Percentiles rank a stretch among this genome's conserved stretches.
Conservation (phyloP, 345 rosid genomes). For the Acer campestre region DNA sequence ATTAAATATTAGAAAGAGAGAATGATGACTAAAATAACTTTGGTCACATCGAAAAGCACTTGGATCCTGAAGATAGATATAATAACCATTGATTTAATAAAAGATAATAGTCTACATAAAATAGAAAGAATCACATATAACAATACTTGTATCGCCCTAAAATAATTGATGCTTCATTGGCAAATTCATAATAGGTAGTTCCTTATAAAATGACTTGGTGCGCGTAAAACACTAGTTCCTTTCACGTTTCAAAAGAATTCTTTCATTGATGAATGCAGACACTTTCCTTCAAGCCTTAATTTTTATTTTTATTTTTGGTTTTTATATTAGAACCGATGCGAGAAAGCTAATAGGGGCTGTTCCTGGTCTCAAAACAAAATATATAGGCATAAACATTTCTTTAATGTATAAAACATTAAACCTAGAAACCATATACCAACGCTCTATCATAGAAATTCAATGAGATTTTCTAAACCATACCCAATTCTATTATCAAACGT, state of each 20-base stretch:
- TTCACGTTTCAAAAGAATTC: too few species aligned
- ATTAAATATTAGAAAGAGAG: too few species aligned
- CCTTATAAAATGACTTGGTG: background rate
- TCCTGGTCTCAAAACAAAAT: background rate
- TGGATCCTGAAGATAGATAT: too few species aligned
- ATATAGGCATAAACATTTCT: too few species aligned
- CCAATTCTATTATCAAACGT: background rate
- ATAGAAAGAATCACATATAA: background rate
- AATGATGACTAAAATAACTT: background rate
- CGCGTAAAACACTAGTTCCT: too few species aligned
- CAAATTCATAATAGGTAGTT: background rate
- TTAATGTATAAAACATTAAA: background rate
- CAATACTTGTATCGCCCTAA: background rate
- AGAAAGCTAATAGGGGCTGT: too few species aligned
- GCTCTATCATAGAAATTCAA: background rate
- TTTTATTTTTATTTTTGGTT: too few species aligned
- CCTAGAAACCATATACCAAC: background rate
- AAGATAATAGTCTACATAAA: background rate
- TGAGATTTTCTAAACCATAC: background rate
- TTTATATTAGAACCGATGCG: too few species aligned
- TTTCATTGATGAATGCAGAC: too few species aligned
- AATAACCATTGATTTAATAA: background rate
- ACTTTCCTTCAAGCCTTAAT: too few species aligned
- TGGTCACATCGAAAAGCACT: background rate
- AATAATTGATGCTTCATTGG: background rate